Percentiles rank a stretch among this genome's conserved stretches.
Evolutionary conservation across 1,139 yeast species (phyloP).

Genomic region (Diutina pseudorugosa): DNA sequence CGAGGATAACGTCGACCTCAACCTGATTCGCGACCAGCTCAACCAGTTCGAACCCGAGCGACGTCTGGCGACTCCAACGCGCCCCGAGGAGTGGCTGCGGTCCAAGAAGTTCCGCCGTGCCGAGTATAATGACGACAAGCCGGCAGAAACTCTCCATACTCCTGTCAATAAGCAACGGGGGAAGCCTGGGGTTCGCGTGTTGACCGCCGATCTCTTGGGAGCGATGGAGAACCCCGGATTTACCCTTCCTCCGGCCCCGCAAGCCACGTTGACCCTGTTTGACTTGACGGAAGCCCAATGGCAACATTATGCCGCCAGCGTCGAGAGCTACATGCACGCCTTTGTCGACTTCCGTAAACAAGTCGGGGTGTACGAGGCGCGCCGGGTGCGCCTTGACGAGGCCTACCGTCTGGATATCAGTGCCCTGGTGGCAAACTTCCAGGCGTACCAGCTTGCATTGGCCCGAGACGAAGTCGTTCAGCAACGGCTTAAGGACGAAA

Average conservation of each 20-base stretch:
- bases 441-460: background rate
- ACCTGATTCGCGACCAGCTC: background rate
- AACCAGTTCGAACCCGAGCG: background rate
- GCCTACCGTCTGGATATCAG: background rate
- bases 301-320: background rate
- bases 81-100: no score
- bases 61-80: background rate
- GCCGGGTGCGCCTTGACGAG: background rate
- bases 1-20: background rate
- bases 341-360: background rate
- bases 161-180: background rate
- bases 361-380: background rate
- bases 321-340: background rate
- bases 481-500: background rate
- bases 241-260: background rate
- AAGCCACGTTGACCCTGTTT: background rate
- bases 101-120: background rate
- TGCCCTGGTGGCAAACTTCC: constrained; percentile 1
- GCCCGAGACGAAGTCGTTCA: background rate
- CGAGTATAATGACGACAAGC: background rate
- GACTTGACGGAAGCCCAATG: background rate
- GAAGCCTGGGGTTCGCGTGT: background rate
- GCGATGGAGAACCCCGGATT: background rate
- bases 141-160: background rate
- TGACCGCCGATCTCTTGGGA: background rate